Conservation (phyloP, 2,329 filamentous ascomycete genomes). For the Ophiostoma quercus region DNA sequence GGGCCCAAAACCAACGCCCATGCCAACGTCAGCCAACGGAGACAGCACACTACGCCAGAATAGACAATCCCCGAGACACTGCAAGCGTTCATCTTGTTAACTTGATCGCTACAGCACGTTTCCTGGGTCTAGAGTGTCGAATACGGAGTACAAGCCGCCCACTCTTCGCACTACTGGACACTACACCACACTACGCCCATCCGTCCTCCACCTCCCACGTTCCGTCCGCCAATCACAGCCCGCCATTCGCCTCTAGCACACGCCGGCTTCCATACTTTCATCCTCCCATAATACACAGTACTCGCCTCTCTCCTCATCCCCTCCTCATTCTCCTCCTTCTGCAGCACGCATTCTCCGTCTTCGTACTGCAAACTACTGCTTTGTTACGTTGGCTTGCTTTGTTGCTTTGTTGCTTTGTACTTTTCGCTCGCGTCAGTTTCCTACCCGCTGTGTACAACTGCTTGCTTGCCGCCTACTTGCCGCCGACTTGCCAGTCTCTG, state of each 20-base stretch:
- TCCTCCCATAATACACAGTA: not conserved
- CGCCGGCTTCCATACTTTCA: constrained; percentile 11
- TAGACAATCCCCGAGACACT: not conserved
- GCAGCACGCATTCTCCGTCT: not conserved
- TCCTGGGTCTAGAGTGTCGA: not conserved
- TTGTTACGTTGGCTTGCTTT: not conserved
- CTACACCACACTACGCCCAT: constrained; percentile 15
- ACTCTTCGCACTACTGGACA: constrained; percentile 13
- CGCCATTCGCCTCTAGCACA: not conserved
- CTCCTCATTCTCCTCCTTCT: not conserved
- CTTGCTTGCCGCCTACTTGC: not conserved
- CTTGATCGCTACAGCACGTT: not conserved
- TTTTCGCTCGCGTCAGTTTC: constrained; percentile 16
- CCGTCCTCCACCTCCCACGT: constrained; percentile 19
- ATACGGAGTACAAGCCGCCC: constrained; percentile 14
- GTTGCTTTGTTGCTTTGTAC: constrained; percentile 1
- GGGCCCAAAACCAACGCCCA: not conserved
- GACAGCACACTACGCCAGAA: constrained; percentile 4
- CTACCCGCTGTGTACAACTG: too few relatives aligned
- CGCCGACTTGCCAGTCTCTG: not conserved
- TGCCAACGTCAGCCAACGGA: not conserved
- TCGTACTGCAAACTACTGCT: not conserved
- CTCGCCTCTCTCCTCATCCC: constrained; percentile 6
- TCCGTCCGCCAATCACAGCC: constrained; percentile 19
- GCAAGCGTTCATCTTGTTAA: not conserved